Percentiles rank a stretch among this genome's conserved stretches.
Conservation (phyloP, 2,329 filamentous ascomycete species). For the Fusarium sp. region DNA sequence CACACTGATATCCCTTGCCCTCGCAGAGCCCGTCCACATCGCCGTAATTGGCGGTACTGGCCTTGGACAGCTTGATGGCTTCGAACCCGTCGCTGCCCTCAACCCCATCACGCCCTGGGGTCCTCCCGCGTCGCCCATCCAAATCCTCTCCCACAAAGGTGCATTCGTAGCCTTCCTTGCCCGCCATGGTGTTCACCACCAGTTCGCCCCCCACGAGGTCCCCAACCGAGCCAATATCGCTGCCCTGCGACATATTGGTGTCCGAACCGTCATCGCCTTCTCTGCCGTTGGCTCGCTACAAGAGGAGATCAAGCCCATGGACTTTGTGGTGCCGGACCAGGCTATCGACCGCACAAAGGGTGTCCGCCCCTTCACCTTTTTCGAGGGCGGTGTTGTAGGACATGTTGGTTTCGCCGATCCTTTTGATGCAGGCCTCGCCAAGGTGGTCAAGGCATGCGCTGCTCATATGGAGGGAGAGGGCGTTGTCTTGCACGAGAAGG, state of each 20-base stretch:
- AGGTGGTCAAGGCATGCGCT: constrained; percentile 81
- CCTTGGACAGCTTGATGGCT: constrained; percentile 85
- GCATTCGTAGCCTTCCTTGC: constrained; percentile 91
- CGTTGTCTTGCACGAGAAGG: constrained; percentile 83
- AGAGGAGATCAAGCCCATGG: constrained; percentile 92
- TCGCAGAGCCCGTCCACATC: constrained; percentile 75
- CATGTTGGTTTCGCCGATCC: constrained; percentile 97
- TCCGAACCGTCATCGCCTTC: constrained; percentile 92
- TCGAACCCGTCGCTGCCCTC: constrained; percentile 82
- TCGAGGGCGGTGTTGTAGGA: constrained; percentile 88
- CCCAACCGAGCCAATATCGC: constrained; percentile 95
- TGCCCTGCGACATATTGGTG: constrained; percentile 90
- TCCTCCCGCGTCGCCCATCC: constrained; percentile 75
- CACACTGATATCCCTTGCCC: constrained; percentile 25
- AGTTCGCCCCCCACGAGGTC: constrained; percentile 94
- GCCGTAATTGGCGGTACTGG: constrained; percentile 95
- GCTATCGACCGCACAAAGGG: constrained; percentile 98
- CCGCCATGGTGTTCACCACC: constrained; percentile 88
- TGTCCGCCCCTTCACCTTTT: constrained; percentile 93
- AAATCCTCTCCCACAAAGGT: constrained; percentile 86
- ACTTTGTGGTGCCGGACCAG: constrained; percentile 97
- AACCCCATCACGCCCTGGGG: constrained; percentile 90
- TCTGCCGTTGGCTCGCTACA: constrained; percentile 92
- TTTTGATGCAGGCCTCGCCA: constrained; percentile 81
- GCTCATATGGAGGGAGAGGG: constrained; percentile 80